Percentiles rank a stretch among this genome's conserved stretches.
phyloP scores from a whole-genome alignment of 2,329 filamentous ascomycete species.

The Paracorniculantispora psalliotae region DNA sequence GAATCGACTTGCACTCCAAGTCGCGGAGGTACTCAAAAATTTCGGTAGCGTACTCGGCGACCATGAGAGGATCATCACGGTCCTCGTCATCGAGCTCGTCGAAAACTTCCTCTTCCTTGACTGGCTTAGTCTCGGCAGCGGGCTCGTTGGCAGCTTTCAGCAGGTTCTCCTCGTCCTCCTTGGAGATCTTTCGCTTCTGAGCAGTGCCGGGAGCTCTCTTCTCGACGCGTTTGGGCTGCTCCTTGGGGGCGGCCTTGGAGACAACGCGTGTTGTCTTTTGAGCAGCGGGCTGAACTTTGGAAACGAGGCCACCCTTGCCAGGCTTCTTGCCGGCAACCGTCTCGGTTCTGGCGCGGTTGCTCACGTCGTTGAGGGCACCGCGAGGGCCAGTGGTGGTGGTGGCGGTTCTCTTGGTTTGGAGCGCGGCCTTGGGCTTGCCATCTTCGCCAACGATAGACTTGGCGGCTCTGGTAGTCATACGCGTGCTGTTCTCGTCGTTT shows the following conservation, averaged over 20 bases:
- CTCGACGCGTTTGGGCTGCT: conserved; percentile 45
- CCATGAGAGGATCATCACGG: conserved; percentile 91
- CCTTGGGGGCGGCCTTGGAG: conserved; percentile 63
- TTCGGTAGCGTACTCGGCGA: conserved; percentile 92
- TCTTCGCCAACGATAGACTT: conserved; percentile 63
- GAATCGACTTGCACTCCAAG: conserved; percentile 71
- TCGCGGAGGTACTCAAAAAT: conserved; percentile 95
- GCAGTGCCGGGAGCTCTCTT: conserved; percentile 64
- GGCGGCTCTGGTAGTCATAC: conserved; percentile 92
- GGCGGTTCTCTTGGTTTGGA: conserved; percentile 65
- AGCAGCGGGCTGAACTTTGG: conserved; percentile 79
- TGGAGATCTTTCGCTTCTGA: conserved; percentile 56
- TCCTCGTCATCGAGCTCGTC: conserved; percentile 78
- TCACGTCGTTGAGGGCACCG: conserved; percentile 85
- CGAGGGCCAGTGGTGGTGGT: conserved; percentile 61
- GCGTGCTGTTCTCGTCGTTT: conserved; percentile 89
- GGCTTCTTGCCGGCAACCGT: conserved; percentile 70
- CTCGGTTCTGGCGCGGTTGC: conserved; percentile 84
- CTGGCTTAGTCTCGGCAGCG: conserved; percentile 29
- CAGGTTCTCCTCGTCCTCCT: conserved; percentile 23
- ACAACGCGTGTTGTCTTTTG: conserved; percentile 61
- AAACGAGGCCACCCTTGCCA: conserved; percentile 64
- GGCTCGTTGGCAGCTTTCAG: conserved; percentile 12
- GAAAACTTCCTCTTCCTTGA: conserved; percentile 27
- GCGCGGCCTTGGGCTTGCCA: conserved; percentile 60